Evolutionary conservation across 805 yeast genomes (phyloP).

Genomic region (Yarrowia sp.): DNA sequence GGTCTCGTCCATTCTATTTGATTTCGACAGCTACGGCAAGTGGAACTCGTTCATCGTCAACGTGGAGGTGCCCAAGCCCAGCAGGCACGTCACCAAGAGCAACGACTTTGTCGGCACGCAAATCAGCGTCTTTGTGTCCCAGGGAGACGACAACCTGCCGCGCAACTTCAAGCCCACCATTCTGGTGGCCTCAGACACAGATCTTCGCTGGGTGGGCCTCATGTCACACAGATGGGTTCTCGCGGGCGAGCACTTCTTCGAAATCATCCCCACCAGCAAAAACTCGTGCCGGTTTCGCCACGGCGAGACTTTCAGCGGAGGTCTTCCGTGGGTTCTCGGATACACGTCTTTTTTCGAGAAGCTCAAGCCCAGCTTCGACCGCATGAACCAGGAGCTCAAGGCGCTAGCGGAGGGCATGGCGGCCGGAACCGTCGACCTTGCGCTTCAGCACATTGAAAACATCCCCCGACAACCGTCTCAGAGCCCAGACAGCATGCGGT

Average conservation of each 20-base stretch:
- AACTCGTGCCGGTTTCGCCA: slow-evolving; percentile 2
- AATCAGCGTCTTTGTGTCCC: background rate
- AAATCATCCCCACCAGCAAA: background rate
- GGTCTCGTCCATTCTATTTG: background rate
- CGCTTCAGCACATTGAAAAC: slow-evolving; percentile 1
- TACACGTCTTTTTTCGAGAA: slow-evolving; percentile 2
- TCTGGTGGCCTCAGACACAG: background rate
- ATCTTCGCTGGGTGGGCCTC: background rate
- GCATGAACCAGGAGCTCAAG: slow-evolving; percentile 19
- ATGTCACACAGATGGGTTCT: slow-evolving; percentile 2
- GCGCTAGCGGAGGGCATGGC: slow-evolving; percentile 10
- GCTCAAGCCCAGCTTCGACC: background rate
- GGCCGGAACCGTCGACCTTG: background rate
- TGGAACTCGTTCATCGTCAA: slow-evolving; percentile 20
- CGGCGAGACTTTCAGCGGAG: background rate
- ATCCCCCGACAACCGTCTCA: background rate
- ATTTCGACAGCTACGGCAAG: slow-evolving; percentile 9
- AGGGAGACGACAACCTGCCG: slow-evolving; percentile 9
- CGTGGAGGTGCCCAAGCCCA: background rate
- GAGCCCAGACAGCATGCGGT: background rate
- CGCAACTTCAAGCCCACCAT: slow-evolving; percentile 1
- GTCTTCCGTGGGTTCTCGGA: background rate
- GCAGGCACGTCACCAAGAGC: background rate
- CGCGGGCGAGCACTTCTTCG: slow-evolving; percentile 1
- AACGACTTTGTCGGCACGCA: background rate